Base-by-base conservation (phyloP, 352 stramenopile species). In the Phytophthora pistaciae region DNA sequence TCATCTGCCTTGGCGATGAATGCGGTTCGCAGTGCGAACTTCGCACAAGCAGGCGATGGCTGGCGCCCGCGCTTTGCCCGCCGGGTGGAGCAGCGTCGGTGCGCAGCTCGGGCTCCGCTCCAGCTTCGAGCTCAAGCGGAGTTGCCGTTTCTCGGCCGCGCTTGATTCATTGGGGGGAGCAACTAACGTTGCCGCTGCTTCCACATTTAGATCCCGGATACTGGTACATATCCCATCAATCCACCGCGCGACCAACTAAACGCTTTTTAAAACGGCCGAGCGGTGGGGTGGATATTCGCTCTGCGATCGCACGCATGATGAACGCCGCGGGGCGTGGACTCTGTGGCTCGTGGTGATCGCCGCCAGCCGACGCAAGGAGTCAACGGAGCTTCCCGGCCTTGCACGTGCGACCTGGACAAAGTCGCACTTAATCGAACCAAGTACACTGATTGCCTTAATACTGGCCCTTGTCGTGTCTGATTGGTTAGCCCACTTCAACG, bases 401-500 rank as follows among this genome's bases (percentile, higher is more conserved):
- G 38, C 38, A 18, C 38, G 38, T n/a, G 40, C 40, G 36, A 42
- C 36, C 36, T 42, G 36, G 36, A 6, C 9, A 42, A 42, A 16
- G 8, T 65, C 59, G 50, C 25, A 53, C 50, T 60, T 66, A 58
- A n/a, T 18, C 33, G 38, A 60, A 8, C 11, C 3, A 42, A 16
- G 36, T 42, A 42, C 36, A 13, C 36, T 42, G 36, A 3, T 1
- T 11, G 3, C 13, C 36, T 42, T 18, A 42, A 42, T 42, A 42
- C 36, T 42, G 10, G 36, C 36, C 36, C 36, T 18, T 42, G 4
- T 42, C 21, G 18, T 14, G 10, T 54, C 36, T 57, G 14, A 72
- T 68, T 72, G 52, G 66, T 38, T 42, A 10, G 44, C 23, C 42
- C 44, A 68, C 66, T 68, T 73, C 59, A 68, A 68, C 56, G 18